Conservation (phyloP, 2,329 filamentous ascomycete species). For the Sporothrix euskadiensis region DNA sequence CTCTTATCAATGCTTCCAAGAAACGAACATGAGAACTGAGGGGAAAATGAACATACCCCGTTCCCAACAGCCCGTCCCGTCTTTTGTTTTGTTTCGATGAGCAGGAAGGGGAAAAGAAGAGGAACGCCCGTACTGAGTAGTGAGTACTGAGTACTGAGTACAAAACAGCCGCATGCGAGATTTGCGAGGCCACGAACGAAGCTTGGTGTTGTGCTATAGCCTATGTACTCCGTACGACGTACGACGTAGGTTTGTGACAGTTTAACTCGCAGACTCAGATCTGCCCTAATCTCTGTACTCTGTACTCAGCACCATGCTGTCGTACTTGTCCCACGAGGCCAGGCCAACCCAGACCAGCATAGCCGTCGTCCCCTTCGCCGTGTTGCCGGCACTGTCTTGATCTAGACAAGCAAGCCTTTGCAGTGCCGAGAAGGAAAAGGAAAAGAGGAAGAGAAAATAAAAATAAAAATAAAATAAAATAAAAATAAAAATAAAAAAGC, state of each 20-base stretch:
- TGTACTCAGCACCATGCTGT: not conserved
- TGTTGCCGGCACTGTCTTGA: not conserved
- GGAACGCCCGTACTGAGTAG: not conserved
- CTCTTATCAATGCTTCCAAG: constrained; percentile 9
- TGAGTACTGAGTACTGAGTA: not conserved
- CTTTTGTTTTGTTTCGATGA: constrained; percentile 7
- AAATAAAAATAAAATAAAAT: too few relatives aligned
- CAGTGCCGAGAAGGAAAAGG: not conserved
- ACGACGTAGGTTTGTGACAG: not conserved
- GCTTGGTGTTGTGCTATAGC: not conserved
- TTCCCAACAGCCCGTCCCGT: not conserved
- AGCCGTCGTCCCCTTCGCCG: not conserved
- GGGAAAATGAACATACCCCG: not conserved
- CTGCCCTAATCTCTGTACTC: not conserved
- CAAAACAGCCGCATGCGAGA: constrained; percentile 3
- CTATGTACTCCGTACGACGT: too few relatives aligned
- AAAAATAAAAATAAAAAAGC: not conserved
- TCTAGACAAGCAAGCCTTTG: not conserved
- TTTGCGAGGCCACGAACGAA: constrained; percentile 15
- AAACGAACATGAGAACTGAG: not conserved
- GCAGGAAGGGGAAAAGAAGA: not conserved
- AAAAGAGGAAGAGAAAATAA: not conserved
- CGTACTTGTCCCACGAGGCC: not conserved
- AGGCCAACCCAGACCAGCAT: too few relatives aligned
- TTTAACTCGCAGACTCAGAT: not conserved